Conservation (phyloP, 805 yeast species). For the Lipomyces chichibuensis region DNA sequence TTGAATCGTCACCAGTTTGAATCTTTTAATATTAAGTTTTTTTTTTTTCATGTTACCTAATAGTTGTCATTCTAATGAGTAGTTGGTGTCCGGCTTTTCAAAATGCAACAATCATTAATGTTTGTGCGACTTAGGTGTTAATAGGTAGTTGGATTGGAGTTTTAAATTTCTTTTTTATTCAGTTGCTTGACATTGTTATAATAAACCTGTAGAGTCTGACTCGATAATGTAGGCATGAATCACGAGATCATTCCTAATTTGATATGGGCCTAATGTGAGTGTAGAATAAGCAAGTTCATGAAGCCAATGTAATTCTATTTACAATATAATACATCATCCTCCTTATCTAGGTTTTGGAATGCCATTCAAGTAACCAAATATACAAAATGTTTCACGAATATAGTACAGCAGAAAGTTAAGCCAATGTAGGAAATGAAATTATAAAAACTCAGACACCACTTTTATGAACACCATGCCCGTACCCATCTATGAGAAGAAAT, state of each 20-base stretch:
- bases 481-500: constrained; percentile 61
- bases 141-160: background rate
- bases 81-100: background rate
- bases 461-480: constrained; percentile 1
- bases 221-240: background rate
- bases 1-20: background rate
- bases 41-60: background rate
- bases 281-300: background rate
- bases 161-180: background rate
- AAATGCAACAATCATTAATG: background rate
- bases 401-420: background rate
- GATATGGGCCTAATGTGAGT: too few species aligned
- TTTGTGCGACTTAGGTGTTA: background rate
- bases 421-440: background rate
- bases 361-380: background rate
- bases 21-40: background rate
- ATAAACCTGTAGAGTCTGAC: background rate
- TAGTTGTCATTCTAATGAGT: background rate
- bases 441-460: background rate
- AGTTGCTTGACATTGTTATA: background rate
- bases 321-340: constrained; percentile 1
- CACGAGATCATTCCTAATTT: background rate
- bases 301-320: background rate
- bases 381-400: background rate
- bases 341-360: background rate